Conservation (phyloP, 805 yeast species). For the Starmera pachycereana region DNA sequence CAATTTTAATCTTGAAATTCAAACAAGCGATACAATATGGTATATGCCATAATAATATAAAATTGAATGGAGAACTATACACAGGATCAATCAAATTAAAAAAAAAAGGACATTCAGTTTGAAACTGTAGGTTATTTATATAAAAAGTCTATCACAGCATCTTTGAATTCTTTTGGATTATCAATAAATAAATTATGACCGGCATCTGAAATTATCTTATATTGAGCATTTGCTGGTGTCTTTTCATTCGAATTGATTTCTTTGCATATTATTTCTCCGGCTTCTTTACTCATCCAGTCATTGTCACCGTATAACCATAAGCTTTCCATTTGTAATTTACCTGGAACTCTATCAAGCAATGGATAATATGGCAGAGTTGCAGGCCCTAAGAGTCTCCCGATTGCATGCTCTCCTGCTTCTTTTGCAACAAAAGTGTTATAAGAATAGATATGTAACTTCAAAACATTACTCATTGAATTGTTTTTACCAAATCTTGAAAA, state of each 20-base stretch:
- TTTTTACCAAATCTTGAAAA: constrained; percentile 32
- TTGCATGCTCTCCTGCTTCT: constrained; percentile 57
- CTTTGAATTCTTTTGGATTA: constrained; percentile 40
- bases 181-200: constrained; percentile 68
- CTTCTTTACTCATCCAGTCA: constrained; percentile 63
- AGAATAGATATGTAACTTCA: constrained; percentile 42
- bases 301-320: constrained; percentile 57
- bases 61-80: too few species aligned
- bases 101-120: too few species aligned
- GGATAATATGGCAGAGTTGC: constrained; percentile 52
- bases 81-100: too few species aligned
- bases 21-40: too few species aligned
- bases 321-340: constrained; percentile 17
- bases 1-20: too few species aligned
- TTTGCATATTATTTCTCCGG: constrained; percentile 37
- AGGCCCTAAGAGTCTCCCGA: constrained; percentile 48
- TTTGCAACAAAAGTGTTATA: constrained; percentile 39
- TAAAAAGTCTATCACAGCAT: constrained; percentile 23
- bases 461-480: constrained; percentile 19
- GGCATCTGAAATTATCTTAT: constrained; percentile 32
- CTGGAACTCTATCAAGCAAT: constrained; percentile 40
- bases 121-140: too few species aligned
- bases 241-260: constrained; percentile 15
- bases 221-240: constrained; percentile 10
- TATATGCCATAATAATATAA: too few species aligned